A percentile compares a stretch with the other conserved stretches of the same genome.
Evolutionary conservation across 2,329 filamentous ascomycete genomes (phyloP).

Genomic region (Bipolaris zeicola): DNA sequence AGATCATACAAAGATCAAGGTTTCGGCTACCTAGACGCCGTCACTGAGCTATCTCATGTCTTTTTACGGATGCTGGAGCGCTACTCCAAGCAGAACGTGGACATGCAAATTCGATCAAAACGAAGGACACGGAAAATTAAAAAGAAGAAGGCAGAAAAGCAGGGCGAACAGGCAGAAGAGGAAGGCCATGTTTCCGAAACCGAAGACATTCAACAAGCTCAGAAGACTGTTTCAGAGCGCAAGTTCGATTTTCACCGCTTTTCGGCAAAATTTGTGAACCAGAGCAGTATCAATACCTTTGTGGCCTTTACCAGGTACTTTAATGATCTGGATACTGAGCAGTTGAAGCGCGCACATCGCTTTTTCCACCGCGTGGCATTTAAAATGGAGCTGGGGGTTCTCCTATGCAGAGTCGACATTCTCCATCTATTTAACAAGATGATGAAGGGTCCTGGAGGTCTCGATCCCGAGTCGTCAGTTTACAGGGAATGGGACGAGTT

Average conservation of each 20-base stretch:
- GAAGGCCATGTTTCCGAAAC: conserved; percentile 61
- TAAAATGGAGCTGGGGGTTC: conserved; percentile 87
- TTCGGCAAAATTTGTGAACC: conserved; percentile 77
- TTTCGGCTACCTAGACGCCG: conserved; percentile 89
- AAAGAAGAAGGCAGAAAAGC: conserved; percentile 60
- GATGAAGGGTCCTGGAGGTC: conserved; percentile 82
- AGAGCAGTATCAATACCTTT: conserved; percentile 88
- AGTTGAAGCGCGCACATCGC: conserved; percentile 89
- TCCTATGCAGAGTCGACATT: conserved; percentile 90
- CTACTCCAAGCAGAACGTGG: conserved; percentile 92
- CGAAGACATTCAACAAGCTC: conserved; percentile 75
- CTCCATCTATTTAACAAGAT: conserved; percentile 86
- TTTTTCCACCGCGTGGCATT: conserved; percentile 95
- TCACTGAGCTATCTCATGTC: conserved; percentile 88
- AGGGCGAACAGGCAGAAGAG: conserved; percentile 57
- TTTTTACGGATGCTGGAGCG: conserved; percentile 90
- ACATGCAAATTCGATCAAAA: conserved; percentile 88
- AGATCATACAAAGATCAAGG: conserved; percentile 91
- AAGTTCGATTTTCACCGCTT: conserved; percentile 95
- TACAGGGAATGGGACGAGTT: conserved; percentile 93
- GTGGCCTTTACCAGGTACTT: conserved; percentile 80
- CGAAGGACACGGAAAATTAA: conserved; percentile 75
- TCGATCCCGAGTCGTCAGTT: conserved; percentile 69
- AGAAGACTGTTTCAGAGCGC: conserved; percentile 76
- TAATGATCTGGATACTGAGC: conserved; percentile 74